phyloP scores from a whole-genome alignment of 2,329 filamentous ascomycete genomes.

The Bipolaris gigantea region DNA sequence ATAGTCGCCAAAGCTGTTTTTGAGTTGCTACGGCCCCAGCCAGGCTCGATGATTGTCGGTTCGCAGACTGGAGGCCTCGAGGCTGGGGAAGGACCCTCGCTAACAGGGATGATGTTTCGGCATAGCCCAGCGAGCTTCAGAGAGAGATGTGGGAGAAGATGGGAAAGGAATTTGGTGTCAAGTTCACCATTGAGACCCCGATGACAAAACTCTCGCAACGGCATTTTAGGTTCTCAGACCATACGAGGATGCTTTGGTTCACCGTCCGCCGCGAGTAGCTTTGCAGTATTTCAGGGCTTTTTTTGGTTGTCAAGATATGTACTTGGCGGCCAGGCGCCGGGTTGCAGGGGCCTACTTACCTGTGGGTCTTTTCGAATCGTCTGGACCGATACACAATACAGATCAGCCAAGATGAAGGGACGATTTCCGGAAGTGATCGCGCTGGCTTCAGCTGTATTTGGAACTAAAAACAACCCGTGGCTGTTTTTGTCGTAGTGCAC shows the following conservation, averaged over 20 bases:
- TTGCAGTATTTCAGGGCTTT: background rate
- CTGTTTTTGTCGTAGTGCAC: conserved; percentile 32
- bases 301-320: background rate
- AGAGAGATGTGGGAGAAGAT: conserved; percentile 46
- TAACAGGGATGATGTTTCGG: conserved; percentile 27
- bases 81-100: conserved; percentile 21
- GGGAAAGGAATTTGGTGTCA: conserved; percentile 35
- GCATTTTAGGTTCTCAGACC: conserved; percentile 14
- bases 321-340: background rate
- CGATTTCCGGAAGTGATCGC: background rate
- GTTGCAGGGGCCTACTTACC: background rate
- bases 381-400: background rate
- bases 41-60: conserved; percentile 56
- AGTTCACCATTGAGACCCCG: conserved; percentile 24
- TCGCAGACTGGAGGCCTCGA: conserved; percentile 51
- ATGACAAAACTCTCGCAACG: conserved; percentile 12
- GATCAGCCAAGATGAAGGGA: background rate
- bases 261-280: conserved; percentile 25
- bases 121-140: conserved; percentile 43
- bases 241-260: conserved; percentile 28
- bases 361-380: background rate
- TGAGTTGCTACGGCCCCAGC: conserved; percentile 40
- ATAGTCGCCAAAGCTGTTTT: conserved; percentile 39
- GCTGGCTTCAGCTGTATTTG: conserved; percentile 9
- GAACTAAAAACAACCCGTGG: conserved; percentile 11